Evolutionary conservation across 768 basidiomycete genomes (phyloP).

Genomic region (Suillus bovinus): DNA sequence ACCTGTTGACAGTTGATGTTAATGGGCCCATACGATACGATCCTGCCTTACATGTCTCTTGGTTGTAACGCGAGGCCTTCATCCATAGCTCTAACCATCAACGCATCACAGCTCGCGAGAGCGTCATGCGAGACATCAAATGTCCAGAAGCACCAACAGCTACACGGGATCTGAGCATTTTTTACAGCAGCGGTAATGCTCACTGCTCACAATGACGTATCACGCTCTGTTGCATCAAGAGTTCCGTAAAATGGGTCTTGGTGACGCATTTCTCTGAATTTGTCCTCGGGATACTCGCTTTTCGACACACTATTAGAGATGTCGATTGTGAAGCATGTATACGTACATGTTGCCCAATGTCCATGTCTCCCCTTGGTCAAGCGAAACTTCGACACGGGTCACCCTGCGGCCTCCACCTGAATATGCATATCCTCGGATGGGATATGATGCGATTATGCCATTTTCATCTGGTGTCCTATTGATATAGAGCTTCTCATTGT

Average conservation of each 20-base stretch:
- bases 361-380: constrained; percentile 58
- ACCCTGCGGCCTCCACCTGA: constrained; percentile 59
- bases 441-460: constrained; percentile 32
- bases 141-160: constrained; percentile 64
- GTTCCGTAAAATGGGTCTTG: constrained; percentile 45
- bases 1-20: constrained; percentile 18
- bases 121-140: constrained; percentile 35
- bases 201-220: constrained; percentile 45
- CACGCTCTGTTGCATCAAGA: constrained; percentile 47
- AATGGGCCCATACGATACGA: constrained; percentile 7
- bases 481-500: constrained; percentile 44
- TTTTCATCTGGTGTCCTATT: constrained; percentile 10
- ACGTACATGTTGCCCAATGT: constrained; percentile 38
- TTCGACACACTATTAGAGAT: not conserved
- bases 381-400: constrained; percentile 57
- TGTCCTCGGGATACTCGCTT: constrained; percentile 52
- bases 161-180: not conserved
- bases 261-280: constrained; percentile 40
- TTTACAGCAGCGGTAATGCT: not conserved
- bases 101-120: constrained; percentile 35
- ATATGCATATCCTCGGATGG: constrained; percentile 59
- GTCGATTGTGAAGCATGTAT: not conserved
- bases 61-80: constrained; percentile 51
- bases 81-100: constrained; percentile 59
- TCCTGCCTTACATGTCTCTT: constrained; percentile 45